These are phyloP conservation scores for Phanerochaete sordida DNA, from an alignment of 768 basidiomycete species.

Conservation along the genomic window DNA sequence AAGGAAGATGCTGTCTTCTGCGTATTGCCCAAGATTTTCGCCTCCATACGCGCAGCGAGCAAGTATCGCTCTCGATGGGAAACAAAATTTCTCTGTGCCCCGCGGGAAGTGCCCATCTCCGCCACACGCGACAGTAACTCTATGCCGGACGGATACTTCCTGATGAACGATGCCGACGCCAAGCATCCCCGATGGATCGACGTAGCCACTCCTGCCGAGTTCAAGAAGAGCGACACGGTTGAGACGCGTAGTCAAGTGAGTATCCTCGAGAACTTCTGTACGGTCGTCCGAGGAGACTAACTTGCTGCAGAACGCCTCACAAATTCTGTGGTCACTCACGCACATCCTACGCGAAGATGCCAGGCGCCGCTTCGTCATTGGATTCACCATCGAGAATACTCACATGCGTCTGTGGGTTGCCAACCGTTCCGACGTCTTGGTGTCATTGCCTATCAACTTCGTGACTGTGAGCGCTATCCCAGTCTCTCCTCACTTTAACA, in stretches of 20 bases:
- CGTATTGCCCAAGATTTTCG: background rate
- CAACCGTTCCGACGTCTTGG: slow-evolving; percentile 18
- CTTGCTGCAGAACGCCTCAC: slow-evolving; percentile 2
- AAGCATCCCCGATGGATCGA: background rate
- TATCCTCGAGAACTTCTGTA: background rate
- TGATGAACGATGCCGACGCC: background rate
- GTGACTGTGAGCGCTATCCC: slow-evolving; percentile 13
- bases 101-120: background rate
- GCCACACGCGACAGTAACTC: background rate
- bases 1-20: background rate
- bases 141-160: background rate
- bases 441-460: slow-evolving; percentile 16
- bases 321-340: slow-evolving; percentile 26
- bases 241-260: background rate
- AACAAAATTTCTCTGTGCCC: background rate
- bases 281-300: background rate
- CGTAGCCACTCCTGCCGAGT: background rate
- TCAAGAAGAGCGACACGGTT: background rate
- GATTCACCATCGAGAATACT: slow-evolving; percentile 25
- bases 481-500: background rate
- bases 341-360: slow-evolving; percentile 24
- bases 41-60: background rate
- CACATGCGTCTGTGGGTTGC: slow-evolving; percentile 27
- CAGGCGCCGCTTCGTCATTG: slow-evolving; percentile 22
- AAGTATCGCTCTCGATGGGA: background rate